Percentiles rank a stretch among this genome's conserved stretches.
Conservation (phyloP, 2,329 filamentous ascomycete genomes). For the Xylogone sp. region DNA sequence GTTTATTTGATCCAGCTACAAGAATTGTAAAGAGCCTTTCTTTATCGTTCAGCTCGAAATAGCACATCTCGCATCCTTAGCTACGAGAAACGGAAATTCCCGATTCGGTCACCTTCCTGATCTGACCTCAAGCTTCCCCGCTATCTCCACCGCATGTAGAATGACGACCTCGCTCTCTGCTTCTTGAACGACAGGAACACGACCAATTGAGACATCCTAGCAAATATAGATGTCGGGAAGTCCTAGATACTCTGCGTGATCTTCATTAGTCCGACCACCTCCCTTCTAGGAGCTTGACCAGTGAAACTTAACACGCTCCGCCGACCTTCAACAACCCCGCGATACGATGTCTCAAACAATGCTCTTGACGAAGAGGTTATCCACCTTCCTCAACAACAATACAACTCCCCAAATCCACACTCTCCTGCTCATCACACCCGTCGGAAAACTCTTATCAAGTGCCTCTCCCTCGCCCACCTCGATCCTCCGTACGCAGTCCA, state of each 20-base stretch:
- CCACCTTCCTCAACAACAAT: slow-evolving; percentile 58
- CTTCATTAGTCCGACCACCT: too few relatives aligned
- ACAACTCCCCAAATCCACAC: slow-evolving; percentile 51
- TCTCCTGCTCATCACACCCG: slow-evolving; percentile 54
- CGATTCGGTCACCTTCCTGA: neutral
- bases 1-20: too few relatives aligned
- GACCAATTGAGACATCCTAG: neutral
- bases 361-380: slow-evolving; percentile 63
- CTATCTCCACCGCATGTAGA: neutral
- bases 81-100: neutral
- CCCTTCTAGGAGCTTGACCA: too few relatives aligned
- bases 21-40: too few relatives aligned
- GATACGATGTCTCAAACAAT: slow-evolving; percentile 22
- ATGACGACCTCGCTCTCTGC: neutral
- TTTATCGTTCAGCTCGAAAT: too few relatives aligned
- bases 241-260: too few relatives aligned
- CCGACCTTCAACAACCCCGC: neutral
- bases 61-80: too few relatives aligned
- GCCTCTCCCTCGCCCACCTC: slow-evolving; percentile 52
- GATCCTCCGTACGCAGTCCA: slow-evolving; percentile 58
- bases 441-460: slow-evolving; percentile 61
- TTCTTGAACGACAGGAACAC: neutral
- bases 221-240: neutral
- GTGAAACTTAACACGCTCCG: neutral
- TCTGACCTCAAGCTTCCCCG: neutral